A percentile compares a stretch with the other conserved stretches of the same genome.
Evolutionary conservation across 1,139 yeast species (phyloP).

Genomic region (Wickerhamomyces sp.): DNA sequence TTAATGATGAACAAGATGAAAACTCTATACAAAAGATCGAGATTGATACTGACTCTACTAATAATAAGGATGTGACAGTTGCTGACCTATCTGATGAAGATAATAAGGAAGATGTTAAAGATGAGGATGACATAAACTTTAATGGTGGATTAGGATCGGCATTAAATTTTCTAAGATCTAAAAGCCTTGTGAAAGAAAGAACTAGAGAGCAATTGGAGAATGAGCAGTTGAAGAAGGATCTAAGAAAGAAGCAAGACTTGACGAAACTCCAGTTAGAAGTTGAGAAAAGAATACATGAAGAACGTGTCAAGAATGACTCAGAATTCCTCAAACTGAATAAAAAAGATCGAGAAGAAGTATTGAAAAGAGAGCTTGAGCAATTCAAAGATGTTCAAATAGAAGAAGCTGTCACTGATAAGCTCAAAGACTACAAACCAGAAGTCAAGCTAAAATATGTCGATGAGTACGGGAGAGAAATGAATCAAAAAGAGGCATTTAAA

Average conservation of each 20-base stretch:
- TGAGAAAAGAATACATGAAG: conserved; percentile 29
- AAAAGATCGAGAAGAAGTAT: conserved; percentile 30
- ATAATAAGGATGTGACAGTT: conserved; percentile 6
- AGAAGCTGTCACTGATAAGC: conserved; percentile 27
- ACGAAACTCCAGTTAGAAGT: conserved; percentile 18
- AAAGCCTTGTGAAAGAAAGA: conserved; percentile 33
- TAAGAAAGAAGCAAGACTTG: conserved; percentile 25
- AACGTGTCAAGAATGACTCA: conserved; percentile 37
- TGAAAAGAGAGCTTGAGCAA: conserved; percentile 37
- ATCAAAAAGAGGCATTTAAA: conserved; percentile 79
- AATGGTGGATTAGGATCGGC: conserved; percentile 56
- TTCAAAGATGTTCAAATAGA: conserved; percentile 29
- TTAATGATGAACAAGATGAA: no score
- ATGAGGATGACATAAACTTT: conserved; percentile 25
- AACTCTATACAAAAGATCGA: no score
- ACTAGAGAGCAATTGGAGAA: conserved; percentile 19
- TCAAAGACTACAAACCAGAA: conserved; percentile 56
- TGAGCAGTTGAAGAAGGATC: conserved; percentile 24
- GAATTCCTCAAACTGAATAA: conserved; percentile 28
- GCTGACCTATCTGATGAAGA: conserved; percentile 4
- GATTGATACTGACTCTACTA: no score
- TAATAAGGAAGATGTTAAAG: conserved; percentile 11
- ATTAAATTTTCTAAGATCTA: conserved; percentile 46
- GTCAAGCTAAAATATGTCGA: conserved; percentile 66
- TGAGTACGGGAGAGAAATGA: conserved; percentile 60